These are phyloP conservation scores for Diaporthe sp. DNA, from an alignment of 2,329 filamentous ascomycete species.

Conservation along the genomic window DNA sequence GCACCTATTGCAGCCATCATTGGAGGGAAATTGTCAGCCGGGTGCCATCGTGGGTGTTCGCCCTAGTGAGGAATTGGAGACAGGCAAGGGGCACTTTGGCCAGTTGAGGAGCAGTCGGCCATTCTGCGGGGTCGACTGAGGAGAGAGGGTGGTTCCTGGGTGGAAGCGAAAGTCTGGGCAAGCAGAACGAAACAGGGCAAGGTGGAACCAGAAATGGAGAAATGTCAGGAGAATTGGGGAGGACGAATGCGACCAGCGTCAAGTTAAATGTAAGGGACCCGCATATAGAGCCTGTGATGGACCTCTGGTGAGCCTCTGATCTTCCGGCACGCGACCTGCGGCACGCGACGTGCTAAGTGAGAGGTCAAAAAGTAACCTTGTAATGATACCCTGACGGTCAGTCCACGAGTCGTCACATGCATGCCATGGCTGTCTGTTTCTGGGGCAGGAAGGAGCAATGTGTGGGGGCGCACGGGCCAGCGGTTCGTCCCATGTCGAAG, in stretches of 20 bases:
- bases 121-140: conserved; percentile 15
- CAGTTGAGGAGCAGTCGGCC: conserved; percentile 9
- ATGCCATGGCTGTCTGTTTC: not conserved
- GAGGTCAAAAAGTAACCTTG: not conserved
- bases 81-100: not conserved
- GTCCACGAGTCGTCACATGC: conserved; percentile 19
- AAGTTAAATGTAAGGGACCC: not conserved
- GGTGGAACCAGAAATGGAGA: conserved; percentile 20
- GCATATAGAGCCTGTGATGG: not conserved
- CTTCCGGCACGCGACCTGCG: not conserved
- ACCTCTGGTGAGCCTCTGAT: not conserved
- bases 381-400: not conserved
- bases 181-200: conserved; percentile 3
- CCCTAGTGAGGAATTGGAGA: conserved; percentile 16
- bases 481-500: conserved; percentile 13
- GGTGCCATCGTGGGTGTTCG: conserved; percentile 3
- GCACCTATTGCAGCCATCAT: conserved; percentile 25
- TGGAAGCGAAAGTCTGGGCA: conserved; percentile 21
- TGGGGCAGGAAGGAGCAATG: not conserved
- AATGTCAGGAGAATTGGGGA: not conserved
- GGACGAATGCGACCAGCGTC: conserved; percentile 3
- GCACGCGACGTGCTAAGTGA: not conserved
- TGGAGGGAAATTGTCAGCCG: conserved; percentile 40
- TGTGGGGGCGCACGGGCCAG: conserved; percentile 15
- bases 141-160: conserved; percentile 17